Base-by-base conservation (phyloP, 1,284 basidiomycete genomes). In the Megacollybia platyphylla region DNA sequence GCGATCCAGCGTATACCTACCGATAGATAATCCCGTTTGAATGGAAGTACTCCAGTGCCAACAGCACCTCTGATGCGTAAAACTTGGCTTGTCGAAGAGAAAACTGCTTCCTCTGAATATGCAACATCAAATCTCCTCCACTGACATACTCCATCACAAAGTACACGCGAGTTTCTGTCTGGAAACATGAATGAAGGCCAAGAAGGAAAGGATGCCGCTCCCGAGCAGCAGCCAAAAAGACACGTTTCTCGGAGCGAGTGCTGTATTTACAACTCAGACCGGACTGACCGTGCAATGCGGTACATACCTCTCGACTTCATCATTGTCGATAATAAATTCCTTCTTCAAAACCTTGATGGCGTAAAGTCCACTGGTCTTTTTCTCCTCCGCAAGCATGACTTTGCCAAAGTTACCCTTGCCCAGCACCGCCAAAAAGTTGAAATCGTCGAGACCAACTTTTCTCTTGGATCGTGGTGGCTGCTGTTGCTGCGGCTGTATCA, bases 261-360 rank as follows among this genome's bases (percentile, higher is more conserved):
- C 94, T 96, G 50, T 15, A 29, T 24, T 18, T 24, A 20, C 41
- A 44, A 30, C 38, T 41, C 40, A 47, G 37, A 40, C 27, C 3
- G 36, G 39, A 31, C 28, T 43, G 36, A 44, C 32, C 39, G 5
- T 43, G 43, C 29, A 45, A 36, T 36, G 28, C 13, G 41, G 27
- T 15, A 56, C 70, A 44, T 48, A 91, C 92, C 90, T 96, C 67
- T 98, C 96, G 5, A 99, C 92, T 68, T 98, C 96, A 63, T 99
- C 96, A 53, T 99, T 98, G 60, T 99, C 96, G 53, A 99, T 98
- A 61, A 98, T 98, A 57, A 98, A 98, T 65, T 98, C 96, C 62
- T 99, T 99, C 73, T 99, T 99, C 58, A 99, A 64, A 31, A 99
- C 96, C 66, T 99, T 99, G 73, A 99, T 97, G n/a, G 96, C 96